Percentiles rank a stretch among this genome's conserved stretches.
Conservation (phyloP, 2,329 filamentous ascomycete species). For the Parastagonospora avenae region DNA sequence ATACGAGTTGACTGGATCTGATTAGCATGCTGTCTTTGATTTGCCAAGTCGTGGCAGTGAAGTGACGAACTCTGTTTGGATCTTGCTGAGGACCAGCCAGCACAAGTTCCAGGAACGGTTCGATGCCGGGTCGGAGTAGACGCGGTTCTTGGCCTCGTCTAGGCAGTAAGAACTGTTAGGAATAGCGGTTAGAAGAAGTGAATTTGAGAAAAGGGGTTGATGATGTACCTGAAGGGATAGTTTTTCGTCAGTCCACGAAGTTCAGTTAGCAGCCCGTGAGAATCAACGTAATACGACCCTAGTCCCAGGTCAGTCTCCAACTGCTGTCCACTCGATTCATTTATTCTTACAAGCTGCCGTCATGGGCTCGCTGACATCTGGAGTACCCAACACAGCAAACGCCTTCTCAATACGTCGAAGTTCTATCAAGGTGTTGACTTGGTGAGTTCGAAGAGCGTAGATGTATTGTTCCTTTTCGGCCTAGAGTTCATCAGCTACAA, state of each 20-base stretch:
- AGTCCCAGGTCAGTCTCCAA: constrained; percentile 4
- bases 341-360: constrained; percentile 63
- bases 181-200: neutral
- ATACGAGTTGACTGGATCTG: constrained; percentile 61
- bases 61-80: constrained; percentile 64
- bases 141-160: constrained; percentile 67
- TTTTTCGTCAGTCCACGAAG: constrained; percentile 69
- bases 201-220: no score
- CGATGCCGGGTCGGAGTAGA: constrained; percentile 67
- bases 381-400: constrained; percentile 62
- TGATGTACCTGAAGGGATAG: constrained; percentile 63
- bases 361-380: constrained; percentile 69
- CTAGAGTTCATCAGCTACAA: constrained; percentile 31
- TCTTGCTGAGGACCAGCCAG: constrained; percentile 72
- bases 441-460: constrained; percentile 66
- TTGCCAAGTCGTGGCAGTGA: neutral
- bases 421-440: constrained; percentile 75
- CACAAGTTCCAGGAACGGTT: constrained; percentile 77
- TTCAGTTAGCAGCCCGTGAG: constrained; percentile 71
- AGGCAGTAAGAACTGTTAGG: constrained; percentile 63
- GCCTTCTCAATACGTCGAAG: constrained; percentile 73
- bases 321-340: neutral
- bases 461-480: constrained; percentile 62
- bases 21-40: constrained; percentile 10
- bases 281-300: constrained; percentile 71